A percentile compares a stretch with the other conserved stretches of the same genome.
These are phyloP conservation scores for Aspergillus panamensis DNA, from an alignment of 495 filamentous ascomycete species.

Conservation along the genomic window DNA sequence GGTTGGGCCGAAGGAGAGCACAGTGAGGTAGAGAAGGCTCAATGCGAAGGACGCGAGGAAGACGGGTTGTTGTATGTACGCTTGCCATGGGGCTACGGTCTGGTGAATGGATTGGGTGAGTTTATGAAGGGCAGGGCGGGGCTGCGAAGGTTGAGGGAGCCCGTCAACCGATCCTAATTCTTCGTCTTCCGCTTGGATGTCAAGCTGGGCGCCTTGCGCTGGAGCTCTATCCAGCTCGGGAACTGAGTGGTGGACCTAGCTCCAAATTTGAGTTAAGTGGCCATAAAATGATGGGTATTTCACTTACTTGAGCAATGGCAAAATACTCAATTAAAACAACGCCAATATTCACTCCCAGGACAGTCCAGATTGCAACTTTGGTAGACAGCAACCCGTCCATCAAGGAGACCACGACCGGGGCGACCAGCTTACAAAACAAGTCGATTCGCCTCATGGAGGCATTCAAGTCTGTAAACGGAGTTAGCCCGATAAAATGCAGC, in stretches of 20 bases:
- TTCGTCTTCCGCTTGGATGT: slow-evolving; percentile 2
- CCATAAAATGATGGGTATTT: neutral
- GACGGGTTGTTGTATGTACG: slow-evolving; percentile 40
- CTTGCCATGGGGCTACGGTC: slow-evolving; percentile 29
- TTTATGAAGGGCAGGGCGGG: neutral
- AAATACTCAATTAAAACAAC: slow-evolving; percentile 54
- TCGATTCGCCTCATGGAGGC: slow-evolving; percentile 69
- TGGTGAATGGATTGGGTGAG: slow-evolving; percentile 13
- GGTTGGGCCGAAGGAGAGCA: slow-evolving; percentile 54
- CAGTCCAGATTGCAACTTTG: slow-evolving; percentile 46
- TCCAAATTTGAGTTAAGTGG: neutral
- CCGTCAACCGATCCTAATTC: neutral
- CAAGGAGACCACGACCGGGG: slow-evolving; percentile 55
- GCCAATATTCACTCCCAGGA: slow-evolving; percentile 34
- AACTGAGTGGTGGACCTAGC: slow-evolving; percentile 39
- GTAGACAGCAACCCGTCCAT: slow-evolving; percentile 44
- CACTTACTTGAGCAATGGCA: slow-evolving; percentile 49
- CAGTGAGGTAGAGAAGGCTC: slow-evolving; percentile 56
- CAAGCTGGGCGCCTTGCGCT: neutral
- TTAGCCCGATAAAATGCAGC: neutral
- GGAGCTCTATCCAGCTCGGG: slow-evolving; percentile 31
- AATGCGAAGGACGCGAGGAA: slow-evolving; percentile 54
- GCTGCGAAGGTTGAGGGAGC: neutral
- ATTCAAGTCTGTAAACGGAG: slow-evolving; percentile 46
- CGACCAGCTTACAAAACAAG: slow-evolving; percentile 66